Evolutionary conservation across 352 stramenopile genomes (phyloP), one percentile per base, ranked within the genome.

Genomic region (Globisporangium nagaii): DNA sequence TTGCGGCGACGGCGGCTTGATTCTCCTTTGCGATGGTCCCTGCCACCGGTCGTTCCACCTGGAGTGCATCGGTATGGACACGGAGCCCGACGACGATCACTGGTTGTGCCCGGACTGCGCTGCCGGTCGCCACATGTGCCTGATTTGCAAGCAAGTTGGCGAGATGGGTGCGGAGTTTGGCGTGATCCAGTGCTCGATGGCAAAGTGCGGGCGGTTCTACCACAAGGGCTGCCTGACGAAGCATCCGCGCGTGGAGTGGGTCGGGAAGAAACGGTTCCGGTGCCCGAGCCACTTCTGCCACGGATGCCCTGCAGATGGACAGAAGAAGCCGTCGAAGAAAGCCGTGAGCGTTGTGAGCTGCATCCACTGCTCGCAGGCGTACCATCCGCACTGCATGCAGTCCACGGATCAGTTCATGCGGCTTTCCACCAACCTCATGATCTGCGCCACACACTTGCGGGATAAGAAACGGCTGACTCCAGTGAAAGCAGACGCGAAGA

Each of bases 31-130:
- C 51, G 91, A 98, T 40, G 91, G 91, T 8, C 86, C 84, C 13
- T 98, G 91, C 57, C 90, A 97, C 58, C 84, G 91, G 3, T 96
- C 90, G 28, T 98, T 98, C 61, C 91, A 98, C 66, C 58, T 95
- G n/a, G 71, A 94, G 27, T 98, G 91, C 70, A 73, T 97, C 20
- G 86, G 88, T 8, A 89, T 96, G 79, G 78, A 86, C 27, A 56
- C 72, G 5, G 84, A 94, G 24, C 83, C 84, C 0, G 82, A 89
- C 13, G 87, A 93, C 41, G 83, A 91, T 28, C 79, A 90, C 22
- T 98, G 90, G 90, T 63, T 96, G 25, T 98, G 91, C 32, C 89
- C 87, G 7, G 88, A 97, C 70, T 97, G 88, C 57, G 67, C 75
- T 13, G 82, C 82, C 7, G 86, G 88, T 19, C 87, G 86, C n/a